Evolutionary conservation across 1,284 basidiomycete genomes (phyloP).

Genomic region (Meira nashicola): DNA sequence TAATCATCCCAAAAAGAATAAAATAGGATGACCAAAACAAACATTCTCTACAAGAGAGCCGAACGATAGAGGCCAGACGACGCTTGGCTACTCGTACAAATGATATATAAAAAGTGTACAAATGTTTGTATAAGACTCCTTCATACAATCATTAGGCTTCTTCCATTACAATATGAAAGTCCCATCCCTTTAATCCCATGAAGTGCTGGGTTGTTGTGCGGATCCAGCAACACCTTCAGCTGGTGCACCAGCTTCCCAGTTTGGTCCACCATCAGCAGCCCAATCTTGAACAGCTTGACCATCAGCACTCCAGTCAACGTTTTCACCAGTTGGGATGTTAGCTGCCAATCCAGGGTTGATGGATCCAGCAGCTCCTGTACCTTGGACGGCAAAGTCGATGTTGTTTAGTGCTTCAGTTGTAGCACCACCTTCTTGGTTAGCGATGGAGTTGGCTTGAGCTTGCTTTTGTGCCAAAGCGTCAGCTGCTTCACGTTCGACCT

Average conservation of each 20-base stretch:
- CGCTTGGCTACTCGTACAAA: slow-evolving; percentile 11
- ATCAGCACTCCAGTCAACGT: slow-evolving; percentile 75
- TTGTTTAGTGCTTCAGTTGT: slow-evolving; percentile 20
- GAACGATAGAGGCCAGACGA: slow-evolving; percentile 31
- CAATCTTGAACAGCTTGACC: slow-evolving; percentile 48
- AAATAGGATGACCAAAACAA: slow-evolving; percentile 11
- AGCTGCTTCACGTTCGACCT: slow-evolving; percentile 92
- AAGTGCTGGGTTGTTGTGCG: slow-evolving; percentile 20
- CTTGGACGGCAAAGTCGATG: slow-evolving; percentile 51
- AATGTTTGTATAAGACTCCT: slow-evolving; percentile 6
- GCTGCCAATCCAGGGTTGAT: slow-evolving; percentile 58
- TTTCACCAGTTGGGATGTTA: slow-evolving; percentile 49
- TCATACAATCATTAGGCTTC: not conserved
- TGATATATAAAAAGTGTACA: slow-evolving; percentile 8
- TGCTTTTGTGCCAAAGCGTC: slow-evolving; percentile 71
- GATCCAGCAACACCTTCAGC: slow-evolving; percentile 16
- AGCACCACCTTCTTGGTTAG: slow-evolving; percentile 38
- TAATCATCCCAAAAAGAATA: too few relatives aligned
- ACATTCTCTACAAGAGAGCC: slow-evolving; percentile 31
- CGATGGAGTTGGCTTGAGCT: slow-evolving; percentile 51
- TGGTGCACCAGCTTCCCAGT: slow-evolving; percentile 68
- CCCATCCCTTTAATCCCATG: slow-evolving; percentile 27
- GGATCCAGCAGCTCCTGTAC: slow-evolving; percentile 73
- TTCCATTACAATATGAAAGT: not conserved
- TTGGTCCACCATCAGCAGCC: slow-evolving; percentile 50